These are phyloP conservation scores for Boletus coccyginus DNA, from an alignment of 768 basidiomycete genomes.

Conservation along the genomic window DNA sequence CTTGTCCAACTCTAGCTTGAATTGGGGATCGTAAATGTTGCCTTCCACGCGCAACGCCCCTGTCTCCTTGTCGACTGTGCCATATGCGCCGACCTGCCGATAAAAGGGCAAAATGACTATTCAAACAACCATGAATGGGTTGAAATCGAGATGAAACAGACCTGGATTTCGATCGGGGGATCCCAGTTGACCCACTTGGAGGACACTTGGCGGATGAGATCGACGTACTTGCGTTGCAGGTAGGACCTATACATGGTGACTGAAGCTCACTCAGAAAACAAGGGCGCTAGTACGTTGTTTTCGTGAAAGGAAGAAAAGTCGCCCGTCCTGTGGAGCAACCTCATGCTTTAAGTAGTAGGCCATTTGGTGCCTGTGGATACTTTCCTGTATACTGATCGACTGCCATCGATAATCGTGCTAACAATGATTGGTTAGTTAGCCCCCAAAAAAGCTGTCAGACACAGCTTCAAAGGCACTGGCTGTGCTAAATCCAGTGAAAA, in stretches of 20 bases:
- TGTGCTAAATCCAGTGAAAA: no score
- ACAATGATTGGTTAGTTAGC: no score
- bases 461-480: no score
- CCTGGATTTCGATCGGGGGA: slow-evolving; percentile 25
- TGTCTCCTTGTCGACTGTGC: slow-evolving; percentile 28
- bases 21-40: slow-evolving; percentile 31
- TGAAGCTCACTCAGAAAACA: no score
- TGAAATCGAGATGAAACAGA: slow-evolving; percentile 6
- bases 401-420: no score
- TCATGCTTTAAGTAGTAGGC: no score
- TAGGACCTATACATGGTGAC: slow-evolving; percentile 5
- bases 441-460: no score
- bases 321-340: no score
- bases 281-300: no score
- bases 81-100: slow-evolving; percentile 36
- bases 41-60: slow-evolving; percentile 33
- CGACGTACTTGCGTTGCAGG: slow-evolving; percentile 33
- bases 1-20: slow-evolving; percentile 17
- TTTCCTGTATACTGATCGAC: no score
- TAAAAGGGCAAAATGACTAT: not conserved
- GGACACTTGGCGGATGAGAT: slow-evolving; percentile 29
- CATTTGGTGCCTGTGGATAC: no score
- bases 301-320: no score
- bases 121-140: not conserved
- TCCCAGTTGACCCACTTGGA: slow-evolving; percentile 40